Conservation (phyloP, 2,329 filamentous ascomycete genomes). For the Proliferodiscus dingleyae region DNA sequence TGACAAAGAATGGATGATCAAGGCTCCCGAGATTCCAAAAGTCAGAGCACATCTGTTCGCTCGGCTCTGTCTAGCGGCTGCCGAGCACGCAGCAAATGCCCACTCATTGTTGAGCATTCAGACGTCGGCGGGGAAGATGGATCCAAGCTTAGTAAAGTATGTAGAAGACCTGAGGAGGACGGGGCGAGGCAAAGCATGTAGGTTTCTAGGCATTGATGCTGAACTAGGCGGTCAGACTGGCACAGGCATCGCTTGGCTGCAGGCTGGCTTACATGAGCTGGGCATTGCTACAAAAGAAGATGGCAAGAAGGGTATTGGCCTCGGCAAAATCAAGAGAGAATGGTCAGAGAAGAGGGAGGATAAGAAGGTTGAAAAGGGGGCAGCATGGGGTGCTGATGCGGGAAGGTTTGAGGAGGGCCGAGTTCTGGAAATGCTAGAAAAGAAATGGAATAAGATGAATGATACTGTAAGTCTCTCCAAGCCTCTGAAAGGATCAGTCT, state of each 20-base stretch:
- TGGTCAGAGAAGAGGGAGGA: constrained; percentile 77
- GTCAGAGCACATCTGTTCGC: constrained; percentile 86
- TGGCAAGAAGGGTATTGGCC: constrained; percentile 45
- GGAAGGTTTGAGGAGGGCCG: constrained; percentile 79
- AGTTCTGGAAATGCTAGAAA: constrained; percentile 79
- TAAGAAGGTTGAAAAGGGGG: constrained; percentile 67
- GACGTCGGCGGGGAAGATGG: constrained; percentile 46
- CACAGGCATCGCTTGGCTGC: constrained; percentile 80
- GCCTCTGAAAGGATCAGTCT: neutral
- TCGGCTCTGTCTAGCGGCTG: constrained; percentile 78
- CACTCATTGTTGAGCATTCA: constrained; percentile 44
- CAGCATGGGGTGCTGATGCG: constrained; percentile 74
- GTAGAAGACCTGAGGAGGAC: constrained; percentile 69
- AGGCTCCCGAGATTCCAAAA: constrained; percentile 78
- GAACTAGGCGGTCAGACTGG: constrained; percentile 79
- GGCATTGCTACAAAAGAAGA: constrained; percentile 51
- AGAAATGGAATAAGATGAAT: constrained; percentile 89
- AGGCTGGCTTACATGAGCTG: constrained; percentile 70
- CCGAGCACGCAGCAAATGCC: constrained; percentile 79
- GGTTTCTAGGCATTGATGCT: constrained; percentile 87
- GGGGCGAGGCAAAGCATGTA: constrained; percentile 76
- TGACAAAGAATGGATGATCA: constrained; percentile 96
- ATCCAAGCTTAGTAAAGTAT: constrained; percentile 66
- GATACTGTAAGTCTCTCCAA: constrained; percentile 64
- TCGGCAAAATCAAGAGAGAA: constrained; percentile 65